Percentiles rank a stretch among this genome's conserved stretches.
phyloP scores from a whole-genome alignment of 2,329 filamentous ascomycete genomes.

The Aspergillus melleus region DNA sequence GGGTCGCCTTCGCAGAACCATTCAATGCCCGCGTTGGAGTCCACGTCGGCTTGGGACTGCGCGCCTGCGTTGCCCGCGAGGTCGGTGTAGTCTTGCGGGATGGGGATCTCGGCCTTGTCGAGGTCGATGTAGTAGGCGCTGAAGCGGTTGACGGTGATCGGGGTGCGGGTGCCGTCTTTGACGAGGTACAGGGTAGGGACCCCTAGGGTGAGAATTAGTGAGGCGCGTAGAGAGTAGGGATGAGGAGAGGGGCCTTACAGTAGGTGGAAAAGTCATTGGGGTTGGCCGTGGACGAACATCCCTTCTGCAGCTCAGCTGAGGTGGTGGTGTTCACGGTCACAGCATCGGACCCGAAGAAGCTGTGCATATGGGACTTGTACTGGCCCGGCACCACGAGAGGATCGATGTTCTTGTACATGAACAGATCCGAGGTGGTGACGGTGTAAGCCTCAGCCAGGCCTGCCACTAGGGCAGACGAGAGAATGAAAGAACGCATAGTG shows the following conservation, averaged over 20 bases:
- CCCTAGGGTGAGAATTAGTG: conserved; percentile 5
- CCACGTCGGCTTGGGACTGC: conserved; percentile 2
- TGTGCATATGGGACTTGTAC: conserved; percentile 22
- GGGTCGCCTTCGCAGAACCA: conserved; percentile 16
- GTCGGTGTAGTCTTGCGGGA: conserved; percentile 15
- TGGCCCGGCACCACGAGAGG: conserved; percentile 15
- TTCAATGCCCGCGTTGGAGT: conserved; percentile 7
- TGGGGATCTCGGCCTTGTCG: conserved; percentile 16
- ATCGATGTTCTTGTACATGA: conserved; percentile 24
- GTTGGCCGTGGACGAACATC: conserved; percentile 15
- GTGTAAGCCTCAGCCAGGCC: conserved; percentile 16
- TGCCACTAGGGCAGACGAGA: conserved; percentile 9
- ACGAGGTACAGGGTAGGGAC: conserved; percentile 16
- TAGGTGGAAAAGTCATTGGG: conserved; percentile 21
- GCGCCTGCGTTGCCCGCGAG: conserved; percentile 14
- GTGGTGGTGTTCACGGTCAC: conserved; percentile 15
- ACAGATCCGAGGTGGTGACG: conserved; percentile 1
- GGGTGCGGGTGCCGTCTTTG: background rate
- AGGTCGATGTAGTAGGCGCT: conserved; percentile 19
- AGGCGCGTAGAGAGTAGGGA: no score
- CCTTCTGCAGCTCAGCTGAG: conserved; percentile 16
- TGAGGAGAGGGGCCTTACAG: conserved; percentile 5
- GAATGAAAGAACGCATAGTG: background rate
- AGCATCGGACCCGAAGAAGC: conserved; percentile 21
- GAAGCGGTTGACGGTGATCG: conserved; percentile 14